Evolutionary conservation across 2,329 filamentous ascomycete genomes (phyloP), one percentile per base, ranked within the genome.

Genomic region (Xylaria sp.): DNA sequence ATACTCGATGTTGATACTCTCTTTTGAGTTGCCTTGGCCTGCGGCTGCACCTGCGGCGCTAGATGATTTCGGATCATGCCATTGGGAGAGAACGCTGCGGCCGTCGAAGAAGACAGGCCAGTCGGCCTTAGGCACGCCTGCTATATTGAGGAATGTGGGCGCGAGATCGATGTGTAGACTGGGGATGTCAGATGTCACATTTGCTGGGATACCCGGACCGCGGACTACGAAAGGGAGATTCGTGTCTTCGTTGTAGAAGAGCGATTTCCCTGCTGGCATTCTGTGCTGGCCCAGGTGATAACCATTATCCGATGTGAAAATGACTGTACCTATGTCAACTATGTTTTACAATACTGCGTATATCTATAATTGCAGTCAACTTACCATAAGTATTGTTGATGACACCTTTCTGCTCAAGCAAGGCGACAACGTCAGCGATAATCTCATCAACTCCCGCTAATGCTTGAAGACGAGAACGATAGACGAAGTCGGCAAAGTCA

Each of bases 1-100:
- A 31, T 36, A 56, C 20, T 56, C 53, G 31, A 56, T 56, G 53
- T 56, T 56, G 53, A 56, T 56, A 20, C 28, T 56, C 33, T 56
- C 53, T 10, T 38, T 56, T 1, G 53, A 36, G 53, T 56, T 56
- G 17, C 53, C 53, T 11, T 56, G 53, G 33, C 53, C 53, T 4
- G 53, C 53, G n/a, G 28, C 31, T 7, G n/a, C 53, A 4, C 53
- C 53, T 23, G 53, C 33, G 31, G 53, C 28, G 17, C 13, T 4
- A 3, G 10, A 10, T 2, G 49, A 53, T 33, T 31, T 31, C 17
- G 53, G 53, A 23, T 56, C 31, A 15, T 56, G 53, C 53, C 53
- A 56, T 38, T 56, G 53, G 2, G 28, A 9, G 10, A 56, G 53
- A 9, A 56, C 31, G 20, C 53, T 56, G 6, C 31, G 33, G 17